Conservation (phyloP, 2,329 filamentous ascomycete species). For the Atkinsonella hypoxylon region DNA sequence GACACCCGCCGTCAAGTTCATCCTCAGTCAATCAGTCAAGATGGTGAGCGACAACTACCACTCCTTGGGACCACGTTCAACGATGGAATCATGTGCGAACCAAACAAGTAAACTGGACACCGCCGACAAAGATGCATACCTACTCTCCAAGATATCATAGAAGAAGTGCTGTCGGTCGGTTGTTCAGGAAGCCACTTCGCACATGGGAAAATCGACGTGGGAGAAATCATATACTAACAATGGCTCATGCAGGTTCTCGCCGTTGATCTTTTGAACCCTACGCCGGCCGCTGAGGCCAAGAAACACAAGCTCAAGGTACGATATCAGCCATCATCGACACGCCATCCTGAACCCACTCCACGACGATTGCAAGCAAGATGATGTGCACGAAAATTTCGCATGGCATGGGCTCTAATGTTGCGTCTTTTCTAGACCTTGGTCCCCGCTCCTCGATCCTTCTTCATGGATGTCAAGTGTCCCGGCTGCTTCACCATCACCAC, state of each 20-base stretch:
- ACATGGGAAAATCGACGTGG: background rate
- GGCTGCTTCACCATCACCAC: conserved; percentile 99
- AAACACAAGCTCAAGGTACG: conserved; percentile 99
- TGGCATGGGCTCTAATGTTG: background rate
- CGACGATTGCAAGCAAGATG: conserved; percentile 2
- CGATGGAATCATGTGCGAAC: conserved; percentile 9
- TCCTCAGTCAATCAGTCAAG: conserved; percentile 44
- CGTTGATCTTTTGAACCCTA: conserved; percentile 99
- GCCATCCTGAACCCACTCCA: conserved; percentile 8
- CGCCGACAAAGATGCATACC: conserved; percentile 10
- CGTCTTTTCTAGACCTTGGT: conserved; percentile 61
- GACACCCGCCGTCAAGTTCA: conserved; percentile 26
- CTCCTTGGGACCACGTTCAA: conserved; percentile 7
- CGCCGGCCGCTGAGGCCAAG: conserved; percentile 92
- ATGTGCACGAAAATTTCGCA: conserved; percentile 5
- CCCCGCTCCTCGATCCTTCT: conserved; percentile 95
- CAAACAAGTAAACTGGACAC: background rate
- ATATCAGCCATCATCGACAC: conserved; percentile 7
- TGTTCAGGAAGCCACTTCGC: background rate
- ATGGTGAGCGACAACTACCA: conserved; percentile 46
- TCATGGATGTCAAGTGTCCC: conserved; percentile 99
- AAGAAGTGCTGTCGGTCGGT: conserved; percentile 11
- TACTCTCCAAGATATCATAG: conserved; percentile 7
- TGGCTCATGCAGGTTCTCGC: conserved; percentile 75
- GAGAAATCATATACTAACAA: conserved; percentile 34